Conservation (phyloP, 2,329 filamentous ascomycete genomes). For the Ceratocystis lukuohia region DNA sequence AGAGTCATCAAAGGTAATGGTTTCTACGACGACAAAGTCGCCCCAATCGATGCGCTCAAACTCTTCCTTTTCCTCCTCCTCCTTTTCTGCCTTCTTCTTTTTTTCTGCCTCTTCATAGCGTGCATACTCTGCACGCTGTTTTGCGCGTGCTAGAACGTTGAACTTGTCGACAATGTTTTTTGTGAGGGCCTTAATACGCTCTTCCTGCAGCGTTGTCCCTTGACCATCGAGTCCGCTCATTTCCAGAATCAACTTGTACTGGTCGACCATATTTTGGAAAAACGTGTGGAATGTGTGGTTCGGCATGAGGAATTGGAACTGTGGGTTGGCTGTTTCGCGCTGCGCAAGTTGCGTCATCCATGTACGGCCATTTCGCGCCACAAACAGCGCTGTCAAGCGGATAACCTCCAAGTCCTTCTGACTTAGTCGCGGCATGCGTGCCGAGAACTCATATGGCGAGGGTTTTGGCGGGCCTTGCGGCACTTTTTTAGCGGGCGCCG, state of each 20-base stretch:
- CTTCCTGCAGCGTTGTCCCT: constrained; percentile 54
- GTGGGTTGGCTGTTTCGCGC: constrained; percentile 76
- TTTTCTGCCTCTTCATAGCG: constrained; percentile 77
- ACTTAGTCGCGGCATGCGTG: constrained; percentile 93
- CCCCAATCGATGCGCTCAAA: constrained; percentile 94
- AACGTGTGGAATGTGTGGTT: constrained; percentile 96
- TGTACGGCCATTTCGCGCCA: constrained; percentile 79
- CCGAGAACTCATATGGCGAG: constrained; percentile 80
- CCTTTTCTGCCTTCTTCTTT: constrained; percentile 75
- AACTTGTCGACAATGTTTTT: constrained; percentile 67
- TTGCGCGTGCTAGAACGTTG: constrained; percentile 65
- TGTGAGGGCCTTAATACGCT: constrained; percentile 58
- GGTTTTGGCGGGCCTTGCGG: constrained; percentile 75
- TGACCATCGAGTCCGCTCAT: constrained; percentile 53
- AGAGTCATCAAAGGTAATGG: constrained; percentile 76
- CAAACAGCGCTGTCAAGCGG: constrained; percentile 73
- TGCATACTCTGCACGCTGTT: constrained; percentile 73
- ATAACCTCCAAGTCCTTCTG: constrained; percentile 74
- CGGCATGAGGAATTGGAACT: constrained; percentile 90
- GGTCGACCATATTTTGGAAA: constrained; percentile 82
- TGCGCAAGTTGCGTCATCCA: constrained; percentile 87
- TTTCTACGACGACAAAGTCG: constrained; percentile 92
- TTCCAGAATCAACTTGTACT: constrained; percentile 71
- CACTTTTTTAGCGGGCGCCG: constrained; percentile 41
- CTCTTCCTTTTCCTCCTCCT: constrained; percentile 61